Conservation (phyloP, 2,329 filamentous ascomycete genomes). For the Colletotrichum gigasporum region DNA sequence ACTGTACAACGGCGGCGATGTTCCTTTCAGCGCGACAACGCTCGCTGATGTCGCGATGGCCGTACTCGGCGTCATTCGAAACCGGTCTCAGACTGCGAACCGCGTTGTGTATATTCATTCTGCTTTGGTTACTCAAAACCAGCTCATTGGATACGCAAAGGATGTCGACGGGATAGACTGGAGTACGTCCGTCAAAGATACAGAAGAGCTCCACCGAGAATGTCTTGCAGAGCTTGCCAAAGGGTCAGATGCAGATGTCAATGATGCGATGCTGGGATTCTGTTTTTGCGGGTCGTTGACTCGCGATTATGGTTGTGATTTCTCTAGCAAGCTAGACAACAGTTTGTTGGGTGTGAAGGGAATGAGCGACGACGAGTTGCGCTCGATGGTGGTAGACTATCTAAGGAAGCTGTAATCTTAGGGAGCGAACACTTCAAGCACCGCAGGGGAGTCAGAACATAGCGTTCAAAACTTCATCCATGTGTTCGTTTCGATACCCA, state of each 20-base stretch:
- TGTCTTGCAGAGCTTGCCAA: not conserved
- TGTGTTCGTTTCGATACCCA: too few relatives aligned
- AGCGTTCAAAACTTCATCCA: too few relatives aligned
- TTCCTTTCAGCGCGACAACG: constrained; percentile 55
- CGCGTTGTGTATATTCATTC: not conserved
- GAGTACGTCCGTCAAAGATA: not conserved
- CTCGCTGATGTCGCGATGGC: constrained; percentile 55
- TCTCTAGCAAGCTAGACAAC: not conserved
- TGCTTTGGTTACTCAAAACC: not conserved
- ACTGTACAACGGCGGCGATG: constrained; percentile 60
- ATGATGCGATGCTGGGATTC: not conserved
- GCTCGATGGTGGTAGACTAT: not conserved
- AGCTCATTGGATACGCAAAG: not conserved
- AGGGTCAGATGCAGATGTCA: not conserved
- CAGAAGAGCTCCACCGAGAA: not conserved
- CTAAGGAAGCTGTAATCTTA: not conserved
- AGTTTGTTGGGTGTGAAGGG: not conserved
- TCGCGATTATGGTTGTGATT: not conserved
- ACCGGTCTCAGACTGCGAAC: not conserved
- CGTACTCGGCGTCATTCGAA: constrained; percentile 44
- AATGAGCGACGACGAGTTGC: not conserved
- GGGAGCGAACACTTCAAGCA: too few relatives aligned
- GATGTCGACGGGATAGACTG: not conserved
- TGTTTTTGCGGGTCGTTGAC: not conserved
- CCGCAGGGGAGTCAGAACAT: too few relatives aligned